Evolutionary conservation across 2,329 filamentous ascomycete genomes (phyloP).

Genomic region (Colletotrichum filicis): DNA sequence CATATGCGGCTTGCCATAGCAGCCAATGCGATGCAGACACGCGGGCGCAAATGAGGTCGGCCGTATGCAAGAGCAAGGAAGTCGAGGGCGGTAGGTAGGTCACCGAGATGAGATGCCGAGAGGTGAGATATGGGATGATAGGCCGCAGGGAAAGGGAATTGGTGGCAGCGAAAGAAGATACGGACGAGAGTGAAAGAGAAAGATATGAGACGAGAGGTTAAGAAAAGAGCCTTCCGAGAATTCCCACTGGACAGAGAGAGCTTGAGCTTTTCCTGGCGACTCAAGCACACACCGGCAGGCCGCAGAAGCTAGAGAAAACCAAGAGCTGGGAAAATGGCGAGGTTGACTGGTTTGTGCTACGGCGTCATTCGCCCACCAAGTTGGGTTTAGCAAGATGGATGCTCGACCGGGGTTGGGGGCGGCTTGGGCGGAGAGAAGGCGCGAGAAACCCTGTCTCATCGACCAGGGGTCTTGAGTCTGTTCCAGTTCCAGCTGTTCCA

Average conservation of each 20-base stretch:
- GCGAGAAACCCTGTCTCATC: slow-evolving; percentile 1
- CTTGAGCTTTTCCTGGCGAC: slow-evolving; percentile 38
- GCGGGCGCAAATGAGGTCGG: slow-evolving; percentile 41
- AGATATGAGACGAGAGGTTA: neutral
- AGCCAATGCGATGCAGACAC: slow-evolving; percentile 60
- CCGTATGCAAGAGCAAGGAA: slow-evolving; percentile 26
- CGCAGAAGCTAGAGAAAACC: neutral
- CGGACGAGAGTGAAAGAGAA: neutral
- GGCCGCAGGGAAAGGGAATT: neutral
- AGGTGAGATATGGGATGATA: neutral
- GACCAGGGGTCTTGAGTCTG: slow-evolving; percentile 20
- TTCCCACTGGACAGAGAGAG: neutral
- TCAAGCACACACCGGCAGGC: slow-evolving; percentile 28
- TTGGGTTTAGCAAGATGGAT: slow-evolving; percentile 27
- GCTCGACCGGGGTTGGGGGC: slow-evolving; percentile 23
- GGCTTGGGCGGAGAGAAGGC: slow-evolving; percentile 20
- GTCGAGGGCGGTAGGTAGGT: slow-evolving; percentile 13
- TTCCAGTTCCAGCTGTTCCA: slow-evolving; percentile 4
- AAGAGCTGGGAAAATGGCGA: slow-evolving; percentile 32
- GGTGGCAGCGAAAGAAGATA: neutral
- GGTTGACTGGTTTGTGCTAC: slow-evolving; percentile 35
- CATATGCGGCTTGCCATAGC: slow-evolving; percentile 38
- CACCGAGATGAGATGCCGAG: slow-evolving; percentile 19
- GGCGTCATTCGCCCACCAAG: slow-evolving; percentile 29
- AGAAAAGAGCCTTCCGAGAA: neutral